phyloP scores from a whole-genome alignment of 371 early-diverging fungal species.

The Mortierella sp. region DNA sequence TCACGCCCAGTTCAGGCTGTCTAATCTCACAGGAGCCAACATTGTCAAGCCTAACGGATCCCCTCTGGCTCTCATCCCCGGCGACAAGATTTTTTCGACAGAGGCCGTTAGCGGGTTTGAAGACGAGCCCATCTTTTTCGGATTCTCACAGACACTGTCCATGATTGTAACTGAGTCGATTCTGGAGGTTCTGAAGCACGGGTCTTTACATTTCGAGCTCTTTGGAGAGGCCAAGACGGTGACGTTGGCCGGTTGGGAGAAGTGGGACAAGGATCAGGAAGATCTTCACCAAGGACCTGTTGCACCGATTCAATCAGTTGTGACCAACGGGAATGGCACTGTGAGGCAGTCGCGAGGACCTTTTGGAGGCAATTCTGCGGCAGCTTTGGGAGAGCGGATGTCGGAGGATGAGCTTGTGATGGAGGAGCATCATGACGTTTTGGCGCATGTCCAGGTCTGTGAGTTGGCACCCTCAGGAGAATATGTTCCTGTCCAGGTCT shows the following conservation, averaged over 20 bases:
- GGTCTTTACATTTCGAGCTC: constrained; percentile 71
- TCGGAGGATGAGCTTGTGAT: constrained; percentile 81
- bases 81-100: constrained; percentile 78
- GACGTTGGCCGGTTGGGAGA: constrained; percentile 68
- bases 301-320: constrained; percentile 12
- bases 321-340: constrained; percentile 11
- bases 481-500: constrained; percentile 82
- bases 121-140: constrained; percentile 65
- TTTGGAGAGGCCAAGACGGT: constrained; percentile 73
- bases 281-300: constrained; percentile 26
- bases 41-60: neutral
- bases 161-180: constrained; percentile 63
- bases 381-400: constrained; percentile 64
- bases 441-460: constrained; percentile 79
- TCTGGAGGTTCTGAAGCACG: constrained; percentile 61
- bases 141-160: constrained; percentile 75
- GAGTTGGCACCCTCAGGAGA: constrained; percentile 80
- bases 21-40: constrained; percentile 67
- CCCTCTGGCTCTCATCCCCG: constrained; percentile 25
- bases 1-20: constrained; percentile 85
- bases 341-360: constrained; percentile 14
- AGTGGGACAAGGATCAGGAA: constrained; percentile 69
- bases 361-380: constrained; percentile 26
- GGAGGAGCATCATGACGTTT: constrained; percentile 81
- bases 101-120: constrained; percentile 75